phyloP scores from a whole-genome alignment of 768 basidiomycete genomes.

The Termitomyces sp. region DNA sequence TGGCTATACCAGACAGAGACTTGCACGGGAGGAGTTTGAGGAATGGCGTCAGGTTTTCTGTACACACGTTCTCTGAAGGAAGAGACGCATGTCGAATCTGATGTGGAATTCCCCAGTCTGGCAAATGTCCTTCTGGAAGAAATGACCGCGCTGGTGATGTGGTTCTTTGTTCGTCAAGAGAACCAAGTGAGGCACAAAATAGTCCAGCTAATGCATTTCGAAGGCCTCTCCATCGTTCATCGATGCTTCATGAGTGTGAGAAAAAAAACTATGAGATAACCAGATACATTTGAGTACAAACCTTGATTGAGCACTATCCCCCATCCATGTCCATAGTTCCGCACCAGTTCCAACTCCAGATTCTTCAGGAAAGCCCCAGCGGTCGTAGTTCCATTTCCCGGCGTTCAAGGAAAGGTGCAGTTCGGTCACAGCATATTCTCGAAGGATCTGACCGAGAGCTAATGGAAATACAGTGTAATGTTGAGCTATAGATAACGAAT shows the following conservation, averaged over 20 bases:
- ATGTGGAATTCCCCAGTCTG: conserved; percentile 45
- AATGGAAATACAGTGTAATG: conserved; percentile 89
- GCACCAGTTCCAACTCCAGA: conserved; percentile 80
- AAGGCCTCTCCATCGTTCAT: conserved; percentile 79
- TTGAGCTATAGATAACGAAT: conserved; percentile 48
- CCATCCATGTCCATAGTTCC: conserved; percentile 92
- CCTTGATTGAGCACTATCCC: conserved; percentile 54
- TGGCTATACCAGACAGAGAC: conserved; percentile 79
- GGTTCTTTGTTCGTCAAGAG: conserved; percentile 72
- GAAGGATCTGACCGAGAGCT: conserved; percentile 81
- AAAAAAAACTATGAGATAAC: background rate
- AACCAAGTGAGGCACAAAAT: conserved; percentile 90
- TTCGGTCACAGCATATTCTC: conserved; percentile 82
- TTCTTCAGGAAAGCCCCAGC: conserved; percentile 82
- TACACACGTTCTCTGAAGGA: conserved; percentile 90
- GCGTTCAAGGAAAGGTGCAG: conserved; percentile 88
- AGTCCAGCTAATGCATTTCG: conserved; percentile 89
- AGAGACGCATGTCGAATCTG: conserved; percentile 73
- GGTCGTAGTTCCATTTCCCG: conserved; percentile 86
- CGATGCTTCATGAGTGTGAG: conserved; percentile 49
- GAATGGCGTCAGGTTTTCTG: conserved; percentile 96
- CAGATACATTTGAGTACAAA: conserved; percentile 25
- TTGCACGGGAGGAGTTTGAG: conserved; percentile 94
- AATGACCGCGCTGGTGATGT: conserved; percentile 64
- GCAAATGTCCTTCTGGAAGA: conserved; percentile 57